These are phyloP conservation scores for Rutstroemia sp. DNA, from an alignment of 2,329 filamentous ascomycete species.

Conservation along the genomic window DNA sequence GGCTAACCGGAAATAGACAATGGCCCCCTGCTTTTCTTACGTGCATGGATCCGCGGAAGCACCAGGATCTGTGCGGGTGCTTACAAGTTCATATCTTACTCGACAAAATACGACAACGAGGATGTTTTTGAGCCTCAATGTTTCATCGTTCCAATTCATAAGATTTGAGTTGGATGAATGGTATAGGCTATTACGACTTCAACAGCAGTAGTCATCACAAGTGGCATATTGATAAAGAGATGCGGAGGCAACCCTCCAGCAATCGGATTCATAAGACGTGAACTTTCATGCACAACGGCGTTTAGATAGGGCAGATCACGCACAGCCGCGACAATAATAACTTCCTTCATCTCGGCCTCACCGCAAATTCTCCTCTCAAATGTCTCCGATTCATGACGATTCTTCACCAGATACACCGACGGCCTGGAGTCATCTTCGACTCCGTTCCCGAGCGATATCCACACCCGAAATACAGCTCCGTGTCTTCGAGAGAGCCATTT, in stretches of 20 bases:
- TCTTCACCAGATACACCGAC: neutral
- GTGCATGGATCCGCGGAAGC: too few species aligned
- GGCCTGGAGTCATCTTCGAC: neutral
- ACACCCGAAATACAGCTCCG: neutral
- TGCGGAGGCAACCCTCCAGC: slow-evolving; percentile 22
- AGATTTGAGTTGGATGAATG: too few species aligned
- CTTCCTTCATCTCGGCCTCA: neutral
- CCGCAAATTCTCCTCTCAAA: neutral
- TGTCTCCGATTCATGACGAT: neutral
- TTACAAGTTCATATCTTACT: neutral
- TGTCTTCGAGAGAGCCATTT: neutral
- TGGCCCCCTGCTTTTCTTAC: neutral
- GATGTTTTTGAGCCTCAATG: too few species aligned
- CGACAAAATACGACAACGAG: too few species aligned
- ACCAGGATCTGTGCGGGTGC: neutral
- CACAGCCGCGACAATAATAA: neutral
- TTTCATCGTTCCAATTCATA: too few species aligned
- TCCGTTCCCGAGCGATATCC: neutral
- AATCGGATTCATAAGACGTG: slow-evolving; percentile 13
- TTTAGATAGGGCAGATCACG: slow-evolving; percentile 9
- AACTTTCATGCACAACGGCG: slow-evolving; percentile 15
- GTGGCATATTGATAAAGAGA: too few species aligned
- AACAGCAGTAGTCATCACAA: too few species aligned
- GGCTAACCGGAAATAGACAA: neutral
- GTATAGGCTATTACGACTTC: too few species aligned